Evolutionary conservation across 2,329 filamentous ascomycete species (phyloP).

Genomic region (Hymenoscyphus scutula): DNA sequence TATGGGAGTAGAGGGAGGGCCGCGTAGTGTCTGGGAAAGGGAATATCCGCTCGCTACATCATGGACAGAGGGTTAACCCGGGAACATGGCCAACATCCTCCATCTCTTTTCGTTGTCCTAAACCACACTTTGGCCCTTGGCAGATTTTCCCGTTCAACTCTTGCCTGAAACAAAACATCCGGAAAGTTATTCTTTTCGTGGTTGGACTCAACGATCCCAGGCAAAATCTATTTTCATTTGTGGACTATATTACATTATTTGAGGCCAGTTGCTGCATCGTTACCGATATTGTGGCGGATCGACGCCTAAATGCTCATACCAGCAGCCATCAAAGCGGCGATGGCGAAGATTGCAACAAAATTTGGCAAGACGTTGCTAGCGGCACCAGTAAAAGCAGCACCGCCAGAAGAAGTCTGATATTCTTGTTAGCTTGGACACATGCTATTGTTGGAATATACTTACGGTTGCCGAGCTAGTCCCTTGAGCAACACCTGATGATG

Average conservation of each 20-base stretch:
- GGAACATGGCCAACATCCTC: too few species aligned
- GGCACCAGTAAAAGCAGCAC: constrained; percentile 5
- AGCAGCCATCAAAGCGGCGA: constrained; percentile 6
- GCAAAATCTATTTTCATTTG: background rate
- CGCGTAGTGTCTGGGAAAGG: too few species aligned
- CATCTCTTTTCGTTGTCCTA: too few species aligned
- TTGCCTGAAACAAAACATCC: too few species aligned
- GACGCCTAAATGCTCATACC: background rate
- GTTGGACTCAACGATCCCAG: background rate
- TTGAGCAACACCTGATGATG: background rate
- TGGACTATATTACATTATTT: background rate
- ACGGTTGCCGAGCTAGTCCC: constrained; percentile 9
- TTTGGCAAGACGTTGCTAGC: constrained; percentile 6
- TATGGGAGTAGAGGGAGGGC: too few species aligned
- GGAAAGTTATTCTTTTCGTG: too few species aligned
- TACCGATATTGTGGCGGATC: background rate
- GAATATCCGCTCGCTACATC: too few species aligned
- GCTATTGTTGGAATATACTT: background rate
- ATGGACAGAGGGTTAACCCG: too few species aligned
- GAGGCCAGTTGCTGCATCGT: background rate
- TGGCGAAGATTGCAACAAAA: constrained; percentile 3
- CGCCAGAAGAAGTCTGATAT: constrained; percentile 1
- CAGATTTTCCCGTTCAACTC: too few species aligned
- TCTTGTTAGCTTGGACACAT: background rate
- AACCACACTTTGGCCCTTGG: too few species aligned